These are phyloP conservation scores for Euphorbia celastroides DNA, from an alignment of 441 rosid genomes.

Conservation along the genomic window DNA sequence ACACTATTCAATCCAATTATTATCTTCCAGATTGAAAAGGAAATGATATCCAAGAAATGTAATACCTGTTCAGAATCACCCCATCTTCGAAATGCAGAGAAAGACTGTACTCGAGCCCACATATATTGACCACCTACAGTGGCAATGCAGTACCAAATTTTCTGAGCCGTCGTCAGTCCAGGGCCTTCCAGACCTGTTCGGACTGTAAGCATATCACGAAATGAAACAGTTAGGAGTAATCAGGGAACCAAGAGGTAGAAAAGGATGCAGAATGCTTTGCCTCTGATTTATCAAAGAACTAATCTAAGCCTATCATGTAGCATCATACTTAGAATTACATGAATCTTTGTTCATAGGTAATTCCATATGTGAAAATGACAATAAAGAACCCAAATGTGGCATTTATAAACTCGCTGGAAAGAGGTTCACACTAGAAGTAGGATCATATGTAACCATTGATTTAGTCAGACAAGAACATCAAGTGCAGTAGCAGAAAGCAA, in stretches of 20 bases:
- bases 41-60: neutral
- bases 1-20: neutral
- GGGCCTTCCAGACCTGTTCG: slow-evolving; percentile 96
- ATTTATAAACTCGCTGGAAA: neutral
- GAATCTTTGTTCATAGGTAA: neutral
- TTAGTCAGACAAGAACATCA: slow-evolving; percentile 7
- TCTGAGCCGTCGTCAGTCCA: slow-evolving; percentile 75
- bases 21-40: slow-evolving; percentile 6
- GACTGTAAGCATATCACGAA: slow-evolving; percentile 34
- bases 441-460: neutral
- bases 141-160: slow-evolving; percentile 86
- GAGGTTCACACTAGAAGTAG: neutral
- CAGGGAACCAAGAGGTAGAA: neutral
- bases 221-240: neutral
- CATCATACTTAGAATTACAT: neutral
- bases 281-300: neutral
- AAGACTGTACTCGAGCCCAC: slow-evolving; percentile 83
- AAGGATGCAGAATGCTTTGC: neutral
- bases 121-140: slow-evolving; percentile 91
- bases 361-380: slow-evolving; percentile 1
- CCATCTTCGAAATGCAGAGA: slow-evolving; percentile 97
- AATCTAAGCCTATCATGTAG: slow-evolving; percentile 2
- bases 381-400: neutral
- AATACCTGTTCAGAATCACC: slow-evolving; percentile 87
- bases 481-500: slow-evolving; percentile 1